Conservation (phyloP, 2,329 filamentous ascomycete genomes). For the Aureobasidium sp. region DNA sequence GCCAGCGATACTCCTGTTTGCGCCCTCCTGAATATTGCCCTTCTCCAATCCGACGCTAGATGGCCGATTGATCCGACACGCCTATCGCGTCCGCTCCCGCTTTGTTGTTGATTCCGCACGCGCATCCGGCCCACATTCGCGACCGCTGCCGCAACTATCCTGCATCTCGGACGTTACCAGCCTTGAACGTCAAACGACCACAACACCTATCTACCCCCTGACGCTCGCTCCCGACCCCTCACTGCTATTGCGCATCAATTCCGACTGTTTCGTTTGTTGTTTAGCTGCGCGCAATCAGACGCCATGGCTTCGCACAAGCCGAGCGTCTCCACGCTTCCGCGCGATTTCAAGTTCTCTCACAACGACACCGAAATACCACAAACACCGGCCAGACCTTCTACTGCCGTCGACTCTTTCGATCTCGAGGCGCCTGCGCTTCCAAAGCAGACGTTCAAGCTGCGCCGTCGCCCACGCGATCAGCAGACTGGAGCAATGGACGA, state of each 20-base stretch:
- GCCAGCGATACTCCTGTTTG: neutral
- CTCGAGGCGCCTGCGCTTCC: slow-evolving; percentile 35
- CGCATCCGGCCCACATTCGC: neutral
- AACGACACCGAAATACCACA: slow-evolving; percentile 36
- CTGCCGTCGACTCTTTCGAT: slow-evolving; percentile 11
- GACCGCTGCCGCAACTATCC: slow-evolving; percentile 2
- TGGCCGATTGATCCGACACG: neutral
- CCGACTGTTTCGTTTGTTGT: slow-evolving; percentile 8
- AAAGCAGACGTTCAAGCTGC: slow-evolving; percentile 40
- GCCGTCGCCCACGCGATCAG: slow-evolving; percentile 33
- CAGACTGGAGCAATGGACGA: slow-evolving; percentile 20
- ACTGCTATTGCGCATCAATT: neutral
- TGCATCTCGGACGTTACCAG: slow-evolving; percentile 5
- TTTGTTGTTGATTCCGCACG: slow-evolving; percentile 9
- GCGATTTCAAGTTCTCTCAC: slow-evolving; percentile 43
- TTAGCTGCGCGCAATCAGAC: neutral
- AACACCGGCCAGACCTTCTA: slow-evolving; percentile 27
- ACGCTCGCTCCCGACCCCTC: slow-evolving; percentile 2
- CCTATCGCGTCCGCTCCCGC: slow-evolving; percentile 6
- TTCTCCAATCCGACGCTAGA: neutral
- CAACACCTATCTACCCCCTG: neutral
- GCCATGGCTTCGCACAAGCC: slow-evolving; percentile 8
- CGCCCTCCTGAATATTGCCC: neutral
- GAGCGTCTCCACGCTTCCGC: slow-evolving; percentile 36
- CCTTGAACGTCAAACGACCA: slow-evolving; percentile 1